Base-by-base conservation (phyloP, 192 early-diverging fungal genomes). In the Chytriomyces hyalinus region DNA sequence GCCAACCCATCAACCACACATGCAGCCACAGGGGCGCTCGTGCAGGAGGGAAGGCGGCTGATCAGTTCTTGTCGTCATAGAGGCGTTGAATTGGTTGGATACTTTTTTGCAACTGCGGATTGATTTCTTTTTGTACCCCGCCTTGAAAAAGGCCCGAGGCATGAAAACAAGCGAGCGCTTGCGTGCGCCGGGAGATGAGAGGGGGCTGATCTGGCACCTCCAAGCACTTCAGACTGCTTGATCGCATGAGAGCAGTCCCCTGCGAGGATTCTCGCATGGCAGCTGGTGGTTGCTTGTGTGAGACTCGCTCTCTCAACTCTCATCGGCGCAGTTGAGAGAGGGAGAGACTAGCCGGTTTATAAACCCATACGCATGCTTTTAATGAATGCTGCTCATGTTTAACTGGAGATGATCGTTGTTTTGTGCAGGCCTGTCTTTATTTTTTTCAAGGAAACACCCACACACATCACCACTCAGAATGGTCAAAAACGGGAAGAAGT, bases 81-180 rank as follows among this genome's bases (percentile, higher is more conserved):
- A 45, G 26, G 24, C 11, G 20, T 73, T 71, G 48, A 59, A 44
- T 73, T 73, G 71, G 71, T 73, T 73, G 71, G 71, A 73, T 73
- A 62, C 44, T n/a, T 11, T 24, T 28, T 46, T 48, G 49, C 44
- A 43, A 62, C 45, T 43, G 59, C 8, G 43, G 5, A 17, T 43
- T 9, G n/a, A 17, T 11, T 24, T 28, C 11, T 28, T 71, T 71
- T 71, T 71, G 59, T 71, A 60, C 11, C 13, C 43, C 3, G 49
- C 8, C 10, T 51, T 20, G 26, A 28, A 71, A 70, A 70, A 22
- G 9, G n/a, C 71, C 59, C 71, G 59, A 61, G 44, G 17, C 11
- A 43, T 36, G 57, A 13, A 53, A 15, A 11, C 13, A 28, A 43
- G 26, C 13, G 10, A 20, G 24, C 69, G 36, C 36, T 36, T 36